phyloP scores from a whole-genome alignment of 176 grass and related monocot species.

The Chloris gayana region DNA sequence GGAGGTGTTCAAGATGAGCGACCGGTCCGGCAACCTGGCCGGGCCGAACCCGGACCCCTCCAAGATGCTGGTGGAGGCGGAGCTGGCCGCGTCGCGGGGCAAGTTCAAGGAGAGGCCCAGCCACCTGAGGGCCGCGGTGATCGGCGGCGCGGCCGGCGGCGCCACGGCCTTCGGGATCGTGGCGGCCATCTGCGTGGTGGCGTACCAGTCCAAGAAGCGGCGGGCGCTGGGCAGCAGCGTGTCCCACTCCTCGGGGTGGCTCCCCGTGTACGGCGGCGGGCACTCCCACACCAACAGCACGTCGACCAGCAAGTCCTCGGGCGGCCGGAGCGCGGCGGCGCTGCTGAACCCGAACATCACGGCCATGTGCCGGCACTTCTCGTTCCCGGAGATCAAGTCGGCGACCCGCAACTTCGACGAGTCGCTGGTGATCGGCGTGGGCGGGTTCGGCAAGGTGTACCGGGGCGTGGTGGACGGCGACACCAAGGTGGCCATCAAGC shows the following conservation, averaged over 20 bases:
- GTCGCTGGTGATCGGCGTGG: constrained; percentile 30
- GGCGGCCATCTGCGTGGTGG: constrained; percentile 46
- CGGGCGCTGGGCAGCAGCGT: constrained; percentile 25
- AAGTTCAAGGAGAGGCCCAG: constrained; percentile 38
- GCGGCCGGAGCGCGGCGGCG: constrained; percentile 63
- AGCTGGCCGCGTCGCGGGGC: constrained; percentile 27
- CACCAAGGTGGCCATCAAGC: constrained; percentile 48
- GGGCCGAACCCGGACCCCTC: constrained; percentile 72
- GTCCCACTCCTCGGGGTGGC: constrained; percentile 63
- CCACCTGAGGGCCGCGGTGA: constrained; percentile 28
- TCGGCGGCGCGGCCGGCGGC: constrained; percentile 56
- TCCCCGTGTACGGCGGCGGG: constrained; percentile 66
- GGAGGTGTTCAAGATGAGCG: constrained; percentile 71
- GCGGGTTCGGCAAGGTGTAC: constrained; percentile 62
- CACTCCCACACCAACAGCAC: constrained; percentile 51
- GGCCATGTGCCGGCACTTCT: constrained; percentile 75
- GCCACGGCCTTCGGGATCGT: constrained; percentile 55
- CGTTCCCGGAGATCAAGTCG: constrained; percentile 48
- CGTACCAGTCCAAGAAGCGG: constrained; percentile 55
- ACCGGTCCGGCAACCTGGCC: constrained; percentile 65
- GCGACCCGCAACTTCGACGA: constrained; percentile 50
- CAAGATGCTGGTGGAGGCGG: constrained; percentile 43
- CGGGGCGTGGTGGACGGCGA: constrained; percentile 27
- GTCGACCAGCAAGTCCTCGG: constrained; percentile 66
- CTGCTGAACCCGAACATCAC: constrained; percentile 62